Conservation (phyloP, 2,329 filamentous ascomycete species). For the Neoarthrinium moseri region DNA sequence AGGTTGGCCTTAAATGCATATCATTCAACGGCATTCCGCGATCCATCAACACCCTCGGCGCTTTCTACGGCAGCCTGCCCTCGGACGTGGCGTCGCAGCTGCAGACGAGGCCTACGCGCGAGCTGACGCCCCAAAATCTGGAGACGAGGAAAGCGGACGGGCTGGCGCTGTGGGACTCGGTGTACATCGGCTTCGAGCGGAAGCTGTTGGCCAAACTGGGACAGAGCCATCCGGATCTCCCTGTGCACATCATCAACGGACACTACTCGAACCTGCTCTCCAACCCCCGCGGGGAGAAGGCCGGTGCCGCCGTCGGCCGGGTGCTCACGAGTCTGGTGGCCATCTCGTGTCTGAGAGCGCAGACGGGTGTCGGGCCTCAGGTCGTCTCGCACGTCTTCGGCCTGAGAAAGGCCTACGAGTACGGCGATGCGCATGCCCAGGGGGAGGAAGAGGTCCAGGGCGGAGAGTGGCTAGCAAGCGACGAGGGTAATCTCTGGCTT, state of each 20-base stretch:
- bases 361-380: slow-evolving; percentile 81
- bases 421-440: slow-evolving; percentile 52
- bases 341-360: slow-evolving; percentile 71
- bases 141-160: slow-evolving; percentile 56
- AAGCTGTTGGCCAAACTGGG: slow-evolving; percentile 72
- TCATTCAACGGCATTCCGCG: slow-evolving; percentile 81
- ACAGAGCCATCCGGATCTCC: slow-evolving; percentile 76
- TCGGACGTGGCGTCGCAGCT: slow-evolving; percentile 51
- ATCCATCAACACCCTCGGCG: slow-evolving; percentile 78
- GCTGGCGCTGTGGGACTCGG: slow-evolving; percentile 67
- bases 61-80: slow-evolving; percentile 65
- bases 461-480: slow-evolving; percentile 59
- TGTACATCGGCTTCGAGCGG: slow-evolving; percentile 72
- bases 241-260: slow-evolving; percentile 72
- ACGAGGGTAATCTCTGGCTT: slow-evolving; percentile 66
- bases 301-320: slow-evolving; percentile 58
- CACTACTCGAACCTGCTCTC: slow-evolving; percentile 75
- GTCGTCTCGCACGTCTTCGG: slow-evolving; percentile 81
- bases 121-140: slow-evolving; percentile 51
- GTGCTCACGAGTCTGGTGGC: slow-evolving; percentile 73
- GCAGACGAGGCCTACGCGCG: slow-evolving; percentile 55
- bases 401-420: slow-evolving; percentile 70
- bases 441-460: slow-evolving; percentile 48
- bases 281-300: slow-evolving; percentile 53
- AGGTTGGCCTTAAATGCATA: slow-evolving; percentile 75